Evolutionary conservation across 202 grass and related monocot species (phyloP), one percentile per base, ranked within the genome.

Genomic region (Saccharum hybrid): DNA sequence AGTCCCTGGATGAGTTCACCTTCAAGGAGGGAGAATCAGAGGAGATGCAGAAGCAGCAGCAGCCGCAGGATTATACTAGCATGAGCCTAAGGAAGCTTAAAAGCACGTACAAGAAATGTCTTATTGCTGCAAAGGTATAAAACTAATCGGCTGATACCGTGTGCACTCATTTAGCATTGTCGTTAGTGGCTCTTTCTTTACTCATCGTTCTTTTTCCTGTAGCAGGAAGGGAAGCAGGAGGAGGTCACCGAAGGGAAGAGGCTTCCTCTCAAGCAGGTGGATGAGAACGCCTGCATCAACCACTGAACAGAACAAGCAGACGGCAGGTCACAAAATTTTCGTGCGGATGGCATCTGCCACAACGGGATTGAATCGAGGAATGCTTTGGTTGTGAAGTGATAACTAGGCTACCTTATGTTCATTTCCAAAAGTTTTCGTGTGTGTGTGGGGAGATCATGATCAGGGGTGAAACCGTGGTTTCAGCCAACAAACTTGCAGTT

Each of bases 81-180:
- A 81, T 70, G 86, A 97, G 94, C 84, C 16, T 94, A 28, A 93
- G 88, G 63, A 91, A 91, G 88, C 92, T 97, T 46, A 88, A 68
- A 56, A 22, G 41, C 7, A 60, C 75, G 12, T 84, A 71, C 41
- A 97, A 88, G 82, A 73, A 88, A 1, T 15, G 2, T 54, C 67
- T 92, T 26, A 80, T 54, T 28, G 59, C 82, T 77, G 16, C 72
- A 16, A 89, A 90, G 87, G 87, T 92, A 87, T 60, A 68, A 63
- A 66, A 71, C 48, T 81, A 8, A 6, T 39, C 5, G 6, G 34
- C 7, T 61, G n/a, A 77, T 37, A 16, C 30, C 1, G 0, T 54
- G 1, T 40, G 8, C 15, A 52, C 64, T 39, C 75, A 16, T 74
- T 28, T 68, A 37, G 0, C 19, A 8, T n/a, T 45, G 39, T 7